These are phyloP conservation scores for Beauveria sp. DNA, from an alignment of 2,329 filamentous ascomycete genomes.

Conservation along the genomic window DNA sequence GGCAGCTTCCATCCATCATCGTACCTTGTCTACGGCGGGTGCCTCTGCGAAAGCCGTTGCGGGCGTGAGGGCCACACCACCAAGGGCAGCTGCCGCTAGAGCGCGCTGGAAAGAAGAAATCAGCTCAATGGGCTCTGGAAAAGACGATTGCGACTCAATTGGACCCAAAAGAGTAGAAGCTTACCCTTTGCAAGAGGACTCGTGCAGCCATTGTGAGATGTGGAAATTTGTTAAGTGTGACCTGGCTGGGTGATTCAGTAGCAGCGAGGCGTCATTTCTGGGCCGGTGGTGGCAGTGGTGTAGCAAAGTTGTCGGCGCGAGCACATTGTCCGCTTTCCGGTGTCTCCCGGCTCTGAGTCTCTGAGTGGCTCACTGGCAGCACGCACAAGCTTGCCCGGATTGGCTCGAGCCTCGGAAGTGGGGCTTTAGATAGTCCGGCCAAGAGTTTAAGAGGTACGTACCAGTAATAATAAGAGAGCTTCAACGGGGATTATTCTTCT, in stretches of 20 bases:
- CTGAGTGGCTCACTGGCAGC: too few species aligned
- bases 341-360: not conserved
- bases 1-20: not conserved
- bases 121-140: constrained; percentile 18
- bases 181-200: constrained; percentile 11
- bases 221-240: not conserved
- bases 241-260: not conserved
- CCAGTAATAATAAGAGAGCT: too few species aligned
- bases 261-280: constrained; percentile 11
- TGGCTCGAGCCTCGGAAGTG: constrained; percentile 1
- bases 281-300: not conserved
- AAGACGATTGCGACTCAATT: not conserved
- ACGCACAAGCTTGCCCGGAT: not conserved
- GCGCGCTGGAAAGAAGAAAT: constrained; percentile 35
- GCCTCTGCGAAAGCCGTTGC: constrained; percentile 45
- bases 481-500: too few species aligned
- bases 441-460: too few species aligned
- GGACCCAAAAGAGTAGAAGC: not conserved
- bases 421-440: not conserved
- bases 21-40: constrained; percentile 20
- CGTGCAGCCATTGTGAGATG: constrained; percentile 11
- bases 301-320: constrained; percentile 9
- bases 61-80: constrained; percentile 40
- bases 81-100: constrained; percentile 42
- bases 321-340: constrained; percentile 10